Conservation (phyloP, 192 early-diverging fungal species). For the Coemansia sp. region DNA sequence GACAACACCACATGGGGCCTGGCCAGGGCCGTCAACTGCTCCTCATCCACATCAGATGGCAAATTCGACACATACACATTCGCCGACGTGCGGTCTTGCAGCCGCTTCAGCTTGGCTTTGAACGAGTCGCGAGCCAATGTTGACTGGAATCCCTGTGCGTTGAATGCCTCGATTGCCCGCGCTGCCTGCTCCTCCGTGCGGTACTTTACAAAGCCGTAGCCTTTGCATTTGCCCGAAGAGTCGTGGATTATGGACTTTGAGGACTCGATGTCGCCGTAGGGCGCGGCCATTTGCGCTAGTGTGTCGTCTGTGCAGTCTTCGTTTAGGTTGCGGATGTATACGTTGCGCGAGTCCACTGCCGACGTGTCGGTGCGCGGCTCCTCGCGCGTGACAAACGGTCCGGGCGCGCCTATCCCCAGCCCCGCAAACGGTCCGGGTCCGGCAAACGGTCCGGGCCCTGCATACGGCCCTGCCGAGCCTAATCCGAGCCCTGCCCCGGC, state of each 20-base stretch:
- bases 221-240: constrained; percentile 78
- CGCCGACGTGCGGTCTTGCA: constrained; percentile 73
- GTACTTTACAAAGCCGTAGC: constrained; percentile 89
- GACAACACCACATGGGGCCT: constrained; percentile 67
- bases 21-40: constrained; percentile 63
- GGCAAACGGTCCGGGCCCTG: neutral
- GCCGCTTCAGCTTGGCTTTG: constrained; percentile 65
- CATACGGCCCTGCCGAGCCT: neutral
- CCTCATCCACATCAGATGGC: constrained; percentile 72
- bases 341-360: constrained; percentile 57
- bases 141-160: constrained; percentile 64
- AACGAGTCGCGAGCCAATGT: constrained; percentile 79
- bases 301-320: constrained; percentile 67
- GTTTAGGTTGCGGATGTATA: constrained; percentile 80
- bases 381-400: neutral
- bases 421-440: too few relatives aligned
- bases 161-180: constrained; percentile 69
- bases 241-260: constrained; percentile 84
- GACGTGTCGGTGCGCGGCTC: neutral
- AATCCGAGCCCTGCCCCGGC: neutral
- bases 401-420: too few relatives aligned
- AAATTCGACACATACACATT: constrained; percentile 87
- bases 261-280: constrained; percentile 74
- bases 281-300: constrained; percentile 61
- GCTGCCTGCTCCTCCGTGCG: constrained; percentile 66